phyloP scores from a whole-genome alignment of 352 stramenopile species.

The Pythium volutum region DNA sequence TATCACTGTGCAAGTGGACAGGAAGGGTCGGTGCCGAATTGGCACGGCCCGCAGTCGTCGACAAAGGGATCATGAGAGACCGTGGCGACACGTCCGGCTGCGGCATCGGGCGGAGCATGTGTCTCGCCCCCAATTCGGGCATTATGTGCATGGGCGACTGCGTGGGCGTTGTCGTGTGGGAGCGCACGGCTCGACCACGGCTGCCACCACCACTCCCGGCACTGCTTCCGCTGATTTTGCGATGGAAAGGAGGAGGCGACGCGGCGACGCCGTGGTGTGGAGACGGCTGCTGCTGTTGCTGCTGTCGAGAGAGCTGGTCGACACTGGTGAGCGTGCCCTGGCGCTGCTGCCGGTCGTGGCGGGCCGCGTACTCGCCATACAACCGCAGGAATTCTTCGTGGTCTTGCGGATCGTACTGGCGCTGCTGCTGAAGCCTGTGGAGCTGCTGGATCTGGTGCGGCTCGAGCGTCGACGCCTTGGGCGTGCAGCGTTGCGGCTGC shows the following conservation, averaged over 20 bases:
- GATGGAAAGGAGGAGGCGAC: constrained; percentile 3
- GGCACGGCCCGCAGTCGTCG: not conserved
- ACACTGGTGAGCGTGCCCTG: constrained; percentile 16
- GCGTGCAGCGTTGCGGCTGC: not conserved
- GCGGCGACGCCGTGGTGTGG: not conserved
- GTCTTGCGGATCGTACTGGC: constrained; percentile 13
- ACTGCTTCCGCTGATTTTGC: constrained; percentile 14
- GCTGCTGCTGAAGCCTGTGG: constrained; percentile 19
- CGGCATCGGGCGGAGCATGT: constrained; percentile 24
- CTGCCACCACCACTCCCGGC: not conserved
- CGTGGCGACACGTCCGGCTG: constrained; percentile 13
- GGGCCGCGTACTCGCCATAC: constrained; percentile 17
- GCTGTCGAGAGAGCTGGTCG: constrained; percentile 8
- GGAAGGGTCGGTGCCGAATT: constrained; percentile 16
- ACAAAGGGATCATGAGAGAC: constrained; percentile 14
- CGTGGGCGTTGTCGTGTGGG: not conserved
- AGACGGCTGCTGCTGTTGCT: not conserved
- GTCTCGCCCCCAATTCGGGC: constrained; percentile 9
- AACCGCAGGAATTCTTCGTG: constrained; percentile 19
- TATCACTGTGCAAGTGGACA: not conserved
- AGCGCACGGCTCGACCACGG: too few species aligned
- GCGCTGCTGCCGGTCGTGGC: not conserved
- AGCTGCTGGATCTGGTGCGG: constrained; percentile 19
- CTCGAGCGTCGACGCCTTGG: not conserved
- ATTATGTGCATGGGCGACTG: constrained; percentile 11